phyloP scores from a whole-genome alignment of 306 rosid genomes.

The Gynostemma pentaphyllum region DNA sequence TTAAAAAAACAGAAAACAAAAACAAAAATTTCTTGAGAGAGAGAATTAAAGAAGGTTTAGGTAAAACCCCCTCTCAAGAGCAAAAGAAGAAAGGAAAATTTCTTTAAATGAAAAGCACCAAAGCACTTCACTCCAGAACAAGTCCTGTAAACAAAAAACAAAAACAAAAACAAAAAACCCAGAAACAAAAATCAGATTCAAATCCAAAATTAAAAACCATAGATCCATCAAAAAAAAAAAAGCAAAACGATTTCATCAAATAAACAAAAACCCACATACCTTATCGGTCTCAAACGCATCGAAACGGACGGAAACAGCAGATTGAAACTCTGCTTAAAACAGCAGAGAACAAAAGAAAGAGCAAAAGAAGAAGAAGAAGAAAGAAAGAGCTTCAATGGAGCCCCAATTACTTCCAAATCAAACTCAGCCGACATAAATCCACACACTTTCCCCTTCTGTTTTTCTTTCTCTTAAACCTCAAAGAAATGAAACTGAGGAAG shows the following conservation, averaged over 20 bases:
- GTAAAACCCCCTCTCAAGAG: conserved; percentile 61
- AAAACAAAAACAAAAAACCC: conserved; percentile 2
- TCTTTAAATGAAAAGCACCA: conserved; percentile 51
- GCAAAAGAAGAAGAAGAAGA: neutral
- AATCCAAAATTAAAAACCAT: neutral
- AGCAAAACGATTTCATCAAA: no score
- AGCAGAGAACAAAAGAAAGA: conserved; percentile 17
- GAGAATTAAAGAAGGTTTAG: conserved; percentile 6
- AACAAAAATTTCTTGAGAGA: neutral
- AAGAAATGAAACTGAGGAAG: neutral
- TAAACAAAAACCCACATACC: conserved; percentile 21
- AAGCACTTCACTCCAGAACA: conserved; percentile 57
- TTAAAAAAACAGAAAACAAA: neutral
- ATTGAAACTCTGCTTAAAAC: conserved; percentile 22
- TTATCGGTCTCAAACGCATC: conserved; percentile 82
- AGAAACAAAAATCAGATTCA: neutral
- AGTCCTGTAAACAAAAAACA: conserved; percentile 38
- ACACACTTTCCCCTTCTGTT: conserved; percentile 17
- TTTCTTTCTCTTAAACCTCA: conserved; percentile 7
- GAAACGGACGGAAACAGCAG: conserved; percentile 30
- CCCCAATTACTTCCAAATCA: conserved; percentile 48
- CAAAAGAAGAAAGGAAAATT: conserved; percentile 41
- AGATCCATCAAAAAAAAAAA: neutral
- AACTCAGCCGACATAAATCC: conserved; percentile 83
- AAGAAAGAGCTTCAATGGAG: conserved; percentile 49